These are phyloP conservation scores for Paraglomus brasilianum DNA, from an alignment of 192 early-diverging fungal genomes.

Conservation along the genomic window DNA sequence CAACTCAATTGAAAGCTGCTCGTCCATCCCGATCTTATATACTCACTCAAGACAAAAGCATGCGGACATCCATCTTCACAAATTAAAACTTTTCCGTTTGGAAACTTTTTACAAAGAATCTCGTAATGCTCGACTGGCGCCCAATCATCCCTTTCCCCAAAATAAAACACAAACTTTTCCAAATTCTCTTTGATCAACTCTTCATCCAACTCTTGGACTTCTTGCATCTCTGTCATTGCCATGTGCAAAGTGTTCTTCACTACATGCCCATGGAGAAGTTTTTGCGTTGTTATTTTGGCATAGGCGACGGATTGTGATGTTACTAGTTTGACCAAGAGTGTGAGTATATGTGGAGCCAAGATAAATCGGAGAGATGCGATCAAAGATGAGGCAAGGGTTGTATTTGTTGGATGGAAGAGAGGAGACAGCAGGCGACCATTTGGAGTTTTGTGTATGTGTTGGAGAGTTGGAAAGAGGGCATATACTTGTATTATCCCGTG, in stretches of 20 bases:
- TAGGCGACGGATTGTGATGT: constrained; percentile 44
- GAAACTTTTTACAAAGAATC: constrained; percentile 65
- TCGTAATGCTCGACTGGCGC: constrained; percentile 66
- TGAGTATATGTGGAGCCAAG: constrained; percentile 42
- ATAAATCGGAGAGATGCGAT: not conserved
- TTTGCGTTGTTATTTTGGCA: constrained; percentile 59
- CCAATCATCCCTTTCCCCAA: constrained; percentile 75
- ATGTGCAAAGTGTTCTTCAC: constrained; percentile 68
- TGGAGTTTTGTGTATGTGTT: constrained; percentile 72
- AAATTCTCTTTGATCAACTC: constrained; percentile 57
- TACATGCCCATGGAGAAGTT: constrained; percentile 62
- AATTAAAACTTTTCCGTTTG: constrained; percentile 58
- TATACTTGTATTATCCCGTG: constrained; percentile 64
- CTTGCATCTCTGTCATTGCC: constrained; percentile 72
- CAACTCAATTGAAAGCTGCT: no score
- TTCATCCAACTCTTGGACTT: constrained; percentile 63
- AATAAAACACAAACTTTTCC: constrained; percentile 76
- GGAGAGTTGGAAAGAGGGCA: constrained; percentile 78
- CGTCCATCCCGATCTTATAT: not conserved
- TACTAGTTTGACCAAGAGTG: constrained; percentile 37
- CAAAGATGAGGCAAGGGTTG: constrained; percentile 36
- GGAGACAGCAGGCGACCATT: constrained; percentile 58
- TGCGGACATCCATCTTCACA: constrained; percentile 77
- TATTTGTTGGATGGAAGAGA: not conserved
- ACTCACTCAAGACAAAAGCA: constrained; percentile 71